Conservation (phyloP, 140 eudicot genomes). For the Cichorium intybus region DNA sequence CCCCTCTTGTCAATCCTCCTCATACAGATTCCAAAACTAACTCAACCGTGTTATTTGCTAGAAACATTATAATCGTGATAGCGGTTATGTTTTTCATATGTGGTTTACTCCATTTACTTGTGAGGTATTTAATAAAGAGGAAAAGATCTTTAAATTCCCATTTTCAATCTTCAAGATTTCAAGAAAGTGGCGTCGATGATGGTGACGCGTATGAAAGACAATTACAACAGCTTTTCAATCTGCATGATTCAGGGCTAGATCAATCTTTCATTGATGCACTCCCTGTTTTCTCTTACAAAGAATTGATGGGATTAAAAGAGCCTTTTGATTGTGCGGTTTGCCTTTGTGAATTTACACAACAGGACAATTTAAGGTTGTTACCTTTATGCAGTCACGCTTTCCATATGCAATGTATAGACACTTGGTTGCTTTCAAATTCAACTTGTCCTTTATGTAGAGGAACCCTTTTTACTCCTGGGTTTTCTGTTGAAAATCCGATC, state of each 20-base stretch:
- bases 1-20: constrained; percentile 12
- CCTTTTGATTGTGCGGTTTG: constrained; percentile 99
- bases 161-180: constrained; percentile 58
- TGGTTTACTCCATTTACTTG: constrained; percentile 62
- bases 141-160: constrained; percentile 43
- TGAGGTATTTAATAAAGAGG: constrained; percentile 48
- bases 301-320: constrained; percentile 79
- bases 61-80: constrained; percentile 50
- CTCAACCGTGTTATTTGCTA: constrained; percentile 47
- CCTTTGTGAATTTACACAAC: constrained; percentile 73
- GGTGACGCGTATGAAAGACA: constrained; percentile 73
- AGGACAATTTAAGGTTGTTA: constrained; percentile 65
- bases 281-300: constrained; percentile 81
- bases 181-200: constrained; percentile 39
- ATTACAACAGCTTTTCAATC: constrained; percentile 70
- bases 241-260: constrained; percentile 87
- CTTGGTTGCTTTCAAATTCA: constrained; percentile 90
- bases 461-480: constrained; percentile 64
- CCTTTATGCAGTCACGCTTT: constrained; percentile 95
- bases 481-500: constrained; percentile 67
- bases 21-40: constrained; percentile 40
- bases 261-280: constrained; percentile 83
- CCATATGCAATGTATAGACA: constrained; percentile 87
- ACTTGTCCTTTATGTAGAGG: constrained; percentile 95
- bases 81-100: constrained; percentile 64